Evolutionary conservation across 2,329 filamentous ascomycete genomes (phyloP), one percentile per base, ranked within the genome.

Genomic region (Mycosphaerella sp.): DNA sequence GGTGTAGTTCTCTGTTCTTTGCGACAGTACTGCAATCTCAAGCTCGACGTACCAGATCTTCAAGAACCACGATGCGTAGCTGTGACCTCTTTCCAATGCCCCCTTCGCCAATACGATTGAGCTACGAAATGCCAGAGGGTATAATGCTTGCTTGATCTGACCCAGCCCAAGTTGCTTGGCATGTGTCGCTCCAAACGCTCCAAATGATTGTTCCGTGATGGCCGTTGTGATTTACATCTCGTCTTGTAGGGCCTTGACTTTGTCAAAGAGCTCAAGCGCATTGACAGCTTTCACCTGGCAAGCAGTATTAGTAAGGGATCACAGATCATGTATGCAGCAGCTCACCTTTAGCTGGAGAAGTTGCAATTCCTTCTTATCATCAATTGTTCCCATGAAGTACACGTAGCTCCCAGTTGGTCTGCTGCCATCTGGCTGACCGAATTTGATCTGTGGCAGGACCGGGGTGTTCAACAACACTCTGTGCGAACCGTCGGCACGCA

Each of bases 401-500:
- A 89, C 77, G 40, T 81, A 79, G 68, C 88, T 88, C 55, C 86
- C 79, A 37, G 79, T 81, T 27, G 87, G 83, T 61, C 85, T 86
- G 45, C 72, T 71, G 43, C 80, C 79, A 36, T 70, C 66, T 4
- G 71, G 65, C 56, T 89, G 81, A 54, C 89, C 84, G 64, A 94
- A 88, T 40, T 82, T 81, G 79, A 94, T 86, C 4, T 83, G 80
- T 51, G 87, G 85, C 53, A 89, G 80, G 53, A 97, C 77, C 1
- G 84, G 81, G 1, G 86, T 88, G 71, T 97, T 97, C 44, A 97
- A 75, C 55, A 95, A 84, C 48, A 97, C 82, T 17, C 89, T 81
- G 63, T 90, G 83, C 1, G 88, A 93, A 54, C 89, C 89, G 64
- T 96, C 90, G 59, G 94, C 89, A 14, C 91, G 85, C 82, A 96